A percentile compares a stretch with the other conserved stretches of the same genome.
These are phyloP conservation scores for Quercus aquifolioides DNA, from an alignment of 306 rosid genomes.

Conservation along the genomic window DNA sequence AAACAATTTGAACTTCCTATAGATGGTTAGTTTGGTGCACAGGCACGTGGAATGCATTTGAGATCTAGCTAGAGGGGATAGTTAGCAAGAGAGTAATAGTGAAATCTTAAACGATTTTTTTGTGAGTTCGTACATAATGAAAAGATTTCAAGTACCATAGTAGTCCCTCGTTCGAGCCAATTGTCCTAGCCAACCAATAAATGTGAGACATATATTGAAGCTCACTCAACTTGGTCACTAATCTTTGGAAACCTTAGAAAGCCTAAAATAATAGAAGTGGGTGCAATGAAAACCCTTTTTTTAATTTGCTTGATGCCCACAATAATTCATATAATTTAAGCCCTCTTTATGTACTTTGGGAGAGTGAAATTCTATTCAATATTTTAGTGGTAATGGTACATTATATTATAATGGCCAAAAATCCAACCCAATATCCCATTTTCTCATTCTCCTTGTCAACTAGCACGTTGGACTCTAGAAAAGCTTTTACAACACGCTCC, in stretches of 20 bases:
- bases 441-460: conserved; percentile 5
- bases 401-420: conserved; percentile 11
- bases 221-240: conserved; percentile 7
- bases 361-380: background rate
- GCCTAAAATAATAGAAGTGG: conserved; percentile 35
- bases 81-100: background rate
- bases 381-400: conserved; percentile 9
- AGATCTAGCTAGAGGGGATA: conserved; percentile 21
- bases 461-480: conserved; percentile 10
- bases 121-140: conserved; percentile 9
- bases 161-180: background rate
- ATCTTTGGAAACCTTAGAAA: background rate
- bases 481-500: conserved; percentile 15
- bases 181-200: conserved; percentile 10
- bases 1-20: conserved; percentile 3
- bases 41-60: conserved; percentile 74
- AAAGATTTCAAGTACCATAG: background rate
- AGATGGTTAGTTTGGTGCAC: conserved; percentile 36
- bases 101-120: conserved; percentile 16
- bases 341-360: conserved; percentile 38
- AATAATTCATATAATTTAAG: conserved; percentile 28
- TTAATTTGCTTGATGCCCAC: conserved; percentile 27
- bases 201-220: conserved; percentile 9
- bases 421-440: background rate
- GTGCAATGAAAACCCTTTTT: background rate